These are phyloP conservation scores for Berkeleyomyces rouxiae DNA, from an alignment of 2,329 filamentous ascomycete species.

Conservation along the genomic window DNA sequence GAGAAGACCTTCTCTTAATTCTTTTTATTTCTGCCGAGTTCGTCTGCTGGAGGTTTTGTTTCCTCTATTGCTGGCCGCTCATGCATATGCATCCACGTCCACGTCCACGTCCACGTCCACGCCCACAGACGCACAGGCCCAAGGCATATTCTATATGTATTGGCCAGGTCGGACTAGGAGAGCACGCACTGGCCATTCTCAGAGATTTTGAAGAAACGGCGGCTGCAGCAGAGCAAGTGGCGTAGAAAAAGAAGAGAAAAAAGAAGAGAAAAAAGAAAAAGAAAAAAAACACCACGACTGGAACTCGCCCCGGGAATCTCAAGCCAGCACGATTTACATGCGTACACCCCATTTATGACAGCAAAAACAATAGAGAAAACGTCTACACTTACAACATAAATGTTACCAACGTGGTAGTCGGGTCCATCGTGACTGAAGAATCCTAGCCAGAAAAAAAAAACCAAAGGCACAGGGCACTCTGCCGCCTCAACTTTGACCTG, in stretches of 20 bases:
- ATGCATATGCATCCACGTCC: not conserved
- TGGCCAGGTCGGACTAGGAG: not conserved
- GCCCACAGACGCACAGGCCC: not conserved
- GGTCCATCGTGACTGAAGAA: constrained; percentile 31
- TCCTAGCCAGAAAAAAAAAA: not conserved
- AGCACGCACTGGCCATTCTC: not conserved
- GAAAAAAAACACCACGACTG: not conserved
- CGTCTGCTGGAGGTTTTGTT: not conserved
- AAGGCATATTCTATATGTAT: not conserved
- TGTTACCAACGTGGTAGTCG: constrained; percentile 48
- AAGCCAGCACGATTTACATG: not conserved
- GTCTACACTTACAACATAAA: constrained; percentile 45
- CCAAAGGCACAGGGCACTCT: not conserved
- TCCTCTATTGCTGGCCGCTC: not conserved
- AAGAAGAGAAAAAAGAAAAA: not conserved
- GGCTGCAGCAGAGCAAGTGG: not conserved
- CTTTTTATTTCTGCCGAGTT: not conserved
- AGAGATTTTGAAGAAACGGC: not conserved
- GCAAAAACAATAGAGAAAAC: constrained; percentile 16
- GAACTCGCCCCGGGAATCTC: not conserved
- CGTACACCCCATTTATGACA: not conserved
- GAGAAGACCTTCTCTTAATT: not conserved
- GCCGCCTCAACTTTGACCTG: not conserved
- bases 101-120: not conserved
- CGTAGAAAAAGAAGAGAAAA: not conserved